phyloP scores from a whole-genome alignment of 1,139 yeast genomes.

The Yamadazyma diddensiae region DNA sequence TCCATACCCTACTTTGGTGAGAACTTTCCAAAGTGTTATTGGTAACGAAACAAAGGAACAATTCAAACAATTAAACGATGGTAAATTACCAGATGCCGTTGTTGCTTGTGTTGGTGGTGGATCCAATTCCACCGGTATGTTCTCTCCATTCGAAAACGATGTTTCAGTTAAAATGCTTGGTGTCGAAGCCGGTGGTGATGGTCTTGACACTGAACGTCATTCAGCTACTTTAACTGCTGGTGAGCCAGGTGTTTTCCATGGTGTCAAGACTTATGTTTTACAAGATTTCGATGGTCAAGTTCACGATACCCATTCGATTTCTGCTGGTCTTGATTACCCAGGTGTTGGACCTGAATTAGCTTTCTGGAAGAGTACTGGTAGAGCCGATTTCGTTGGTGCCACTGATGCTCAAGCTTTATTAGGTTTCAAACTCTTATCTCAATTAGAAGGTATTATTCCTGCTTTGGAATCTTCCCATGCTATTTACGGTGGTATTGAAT shows the following conservation, averaged over 20 bases:
- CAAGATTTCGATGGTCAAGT: slow-evolving; percentile 94
- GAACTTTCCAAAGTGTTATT: slow-evolving; percentile 97
- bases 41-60: slow-evolving; percentile 94
- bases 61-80: slow-evolving; percentile 72
- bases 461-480: slow-evolving; percentile 98
- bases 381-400: slow-evolving; percentile 89
- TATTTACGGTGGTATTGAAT: slow-evolving; percentile 81
- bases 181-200: slow-evolving; percentile 99
- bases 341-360: slow-evolving; percentile 99
- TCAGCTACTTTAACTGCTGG: slow-evolving; percentile 94
- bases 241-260: slow-evolving; percentile 96
- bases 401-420: slow-evolving; percentile 86
- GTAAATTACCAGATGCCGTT: slow-evolving; percentile 85
- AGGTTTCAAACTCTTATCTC: slow-evolving; percentile 86
- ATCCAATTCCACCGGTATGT: slow-evolving; percentile 93
- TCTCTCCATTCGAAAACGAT: slow-evolving; percentile 89
- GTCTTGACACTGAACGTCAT: slow-evolving; percentile 79
- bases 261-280: slow-evolving; percentile 89
- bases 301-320: slow-evolving; percentile 94
- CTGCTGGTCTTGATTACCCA: slow-evolving; percentile 98
- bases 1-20: slow-evolving; percentile 95
- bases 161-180: slow-evolving; percentile 76
- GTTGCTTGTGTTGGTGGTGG: slow-evolving; percentile 99
- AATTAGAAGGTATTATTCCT: slow-evolving; percentile 96
- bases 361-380: slow-evolving; percentile 88